phyloP scores from a whole-genome alignment of 768 basidiomycete genomes.

The Chalciporus sphaerocephalus region DNA sequence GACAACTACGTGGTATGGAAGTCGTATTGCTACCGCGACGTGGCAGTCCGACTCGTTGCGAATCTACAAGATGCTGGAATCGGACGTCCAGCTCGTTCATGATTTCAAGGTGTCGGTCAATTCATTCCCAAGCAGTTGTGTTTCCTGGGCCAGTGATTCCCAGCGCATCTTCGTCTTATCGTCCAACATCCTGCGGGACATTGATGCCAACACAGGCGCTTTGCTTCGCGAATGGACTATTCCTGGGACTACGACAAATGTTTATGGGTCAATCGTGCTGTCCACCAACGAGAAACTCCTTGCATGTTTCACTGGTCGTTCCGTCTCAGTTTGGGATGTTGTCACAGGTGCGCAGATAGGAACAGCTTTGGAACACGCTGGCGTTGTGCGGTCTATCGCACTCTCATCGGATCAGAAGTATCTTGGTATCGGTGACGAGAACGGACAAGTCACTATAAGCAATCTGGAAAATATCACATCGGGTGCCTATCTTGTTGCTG shows the following conservation, averaged over 20 bases:
- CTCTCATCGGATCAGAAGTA: conserved; percentile 2
- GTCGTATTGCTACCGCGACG: background rate
- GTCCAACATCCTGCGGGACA: background rate
- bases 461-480: background rate
- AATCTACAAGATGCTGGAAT: background rate
- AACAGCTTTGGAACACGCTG: no score
- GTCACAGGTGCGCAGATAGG: no score
- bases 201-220: background rate
- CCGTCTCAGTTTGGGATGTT: no score
- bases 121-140: background rate
- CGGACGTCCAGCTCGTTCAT: background rate
- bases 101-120: background rate
- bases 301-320: background rate
- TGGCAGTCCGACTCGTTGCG: background rate
- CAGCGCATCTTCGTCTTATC: background rate
- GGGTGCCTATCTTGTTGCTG: no score
- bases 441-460: background rate
- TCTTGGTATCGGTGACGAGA: conserved; percentile 1
- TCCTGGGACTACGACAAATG: background rate
- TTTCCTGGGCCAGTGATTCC: conserved; percentile 1
- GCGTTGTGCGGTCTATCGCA: no score
- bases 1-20: no score
- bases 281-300: background rate
- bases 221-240: background rate
- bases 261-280: background rate